A percentile compares a stretch with the other conserved stretches of the same genome.
phyloP scores from a whole-genome alignment of 192 early-diverging fungal species.

The Thamnidium elegans region DNA sequence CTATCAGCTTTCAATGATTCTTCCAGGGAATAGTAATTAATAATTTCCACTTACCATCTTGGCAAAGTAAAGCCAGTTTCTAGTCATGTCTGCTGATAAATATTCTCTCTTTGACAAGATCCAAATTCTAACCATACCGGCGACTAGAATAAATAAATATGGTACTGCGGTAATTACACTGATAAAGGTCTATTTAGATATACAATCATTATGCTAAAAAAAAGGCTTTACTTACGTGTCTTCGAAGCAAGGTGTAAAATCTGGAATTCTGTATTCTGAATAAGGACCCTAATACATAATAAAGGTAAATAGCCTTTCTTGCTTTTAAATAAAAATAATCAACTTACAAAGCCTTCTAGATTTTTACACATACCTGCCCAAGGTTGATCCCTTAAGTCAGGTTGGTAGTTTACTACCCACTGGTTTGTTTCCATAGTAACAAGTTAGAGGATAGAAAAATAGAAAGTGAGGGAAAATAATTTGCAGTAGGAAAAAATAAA shows the following conservation, averaged over 20 bases:
- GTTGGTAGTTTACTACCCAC: conserved; percentile 5
- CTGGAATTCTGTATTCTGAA: conserved; percentile 12
- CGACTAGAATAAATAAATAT: conserved; percentile 23
- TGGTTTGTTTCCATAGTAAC: conserved; percentile 1
- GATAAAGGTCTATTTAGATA: not conserved
- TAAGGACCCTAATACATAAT: conserved; percentile 25
- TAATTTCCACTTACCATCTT: conserved; percentile 31
- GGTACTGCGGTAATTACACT: conserved; percentile 8
- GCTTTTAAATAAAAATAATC: too few relatives aligned
- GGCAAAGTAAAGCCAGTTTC: conserved; percentile 34
- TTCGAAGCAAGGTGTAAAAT: conserved; percentile 34
- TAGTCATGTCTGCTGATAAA: conserved; percentile 30
- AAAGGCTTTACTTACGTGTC: conserved; percentile 19
- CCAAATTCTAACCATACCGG: conserved; percentile 42
- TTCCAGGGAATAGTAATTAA: too few relatives aligned
- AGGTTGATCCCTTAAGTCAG: not conserved
- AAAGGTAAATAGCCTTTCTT: not conserved
- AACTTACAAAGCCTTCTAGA: conserved; percentile 45
- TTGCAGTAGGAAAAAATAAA: not conserved
- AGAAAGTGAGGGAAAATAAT: conserved; percentile 1
- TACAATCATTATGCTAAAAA: not conserved
- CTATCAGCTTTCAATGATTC: not conserved
- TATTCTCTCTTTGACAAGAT: conserved; percentile 27
- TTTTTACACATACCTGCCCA: conserved; percentile 19
- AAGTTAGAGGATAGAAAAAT: not conserved